Conservation (phyloP, 495 filamentous ascomycete genomes). For the Podospora australis region DNA sequence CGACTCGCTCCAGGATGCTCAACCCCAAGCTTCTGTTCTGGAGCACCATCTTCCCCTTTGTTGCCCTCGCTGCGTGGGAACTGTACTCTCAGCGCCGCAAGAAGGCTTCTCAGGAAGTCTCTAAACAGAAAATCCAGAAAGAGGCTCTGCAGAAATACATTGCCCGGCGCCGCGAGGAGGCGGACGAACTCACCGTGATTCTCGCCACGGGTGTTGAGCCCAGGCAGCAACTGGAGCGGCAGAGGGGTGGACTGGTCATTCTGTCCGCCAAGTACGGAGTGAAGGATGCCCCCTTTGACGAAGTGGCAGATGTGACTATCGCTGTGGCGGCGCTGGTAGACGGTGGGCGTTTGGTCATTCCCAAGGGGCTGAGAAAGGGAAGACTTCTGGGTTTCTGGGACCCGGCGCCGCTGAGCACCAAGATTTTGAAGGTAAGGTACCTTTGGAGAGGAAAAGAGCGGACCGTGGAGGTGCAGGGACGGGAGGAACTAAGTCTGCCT, state of each 20-base stretch:
- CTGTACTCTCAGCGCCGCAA: conserved; percentile 40
- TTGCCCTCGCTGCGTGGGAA: conserved; percentile 45
- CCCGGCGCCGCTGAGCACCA: conserved; percentile 46
- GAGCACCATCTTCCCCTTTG: conserved; percentile 42
- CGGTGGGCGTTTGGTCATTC: conserved; percentile 14
- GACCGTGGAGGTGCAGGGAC: conserved; percentile 40
- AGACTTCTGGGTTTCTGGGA: conserved; percentile 53
- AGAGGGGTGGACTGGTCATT: conserved; percentile 26
- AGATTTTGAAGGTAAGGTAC: conserved; percentile 50
- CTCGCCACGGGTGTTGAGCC: conserved; percentile 46
- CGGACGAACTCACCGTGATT: conserved; percentile 45
- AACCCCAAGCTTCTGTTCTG: conserved; percentile 22
- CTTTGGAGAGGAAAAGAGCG: conserved; percentile 41
- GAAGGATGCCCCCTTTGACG: conserved; percentile 21
- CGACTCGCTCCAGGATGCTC: conserved; percentile 11
- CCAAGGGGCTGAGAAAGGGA: conserved; percentile 30
- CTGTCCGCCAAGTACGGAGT: conserved; percentile 29
- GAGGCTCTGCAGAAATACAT: conserved; percentile 35
- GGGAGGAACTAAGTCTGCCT: conserved; percentile 38
- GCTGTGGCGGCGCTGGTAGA: conserved; percentile 27
- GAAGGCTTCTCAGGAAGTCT: conserved; percentile 29
- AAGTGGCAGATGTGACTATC: conserved; percentile 31
- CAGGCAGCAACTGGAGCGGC: conserved; percentile 37
- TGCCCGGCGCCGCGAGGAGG: conserved; percentile 39
- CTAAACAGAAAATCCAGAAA: conserved; percentile 20